Base-by-base conservation (phyloP, 306 rosid species). In the Morella rubra region DNA sequence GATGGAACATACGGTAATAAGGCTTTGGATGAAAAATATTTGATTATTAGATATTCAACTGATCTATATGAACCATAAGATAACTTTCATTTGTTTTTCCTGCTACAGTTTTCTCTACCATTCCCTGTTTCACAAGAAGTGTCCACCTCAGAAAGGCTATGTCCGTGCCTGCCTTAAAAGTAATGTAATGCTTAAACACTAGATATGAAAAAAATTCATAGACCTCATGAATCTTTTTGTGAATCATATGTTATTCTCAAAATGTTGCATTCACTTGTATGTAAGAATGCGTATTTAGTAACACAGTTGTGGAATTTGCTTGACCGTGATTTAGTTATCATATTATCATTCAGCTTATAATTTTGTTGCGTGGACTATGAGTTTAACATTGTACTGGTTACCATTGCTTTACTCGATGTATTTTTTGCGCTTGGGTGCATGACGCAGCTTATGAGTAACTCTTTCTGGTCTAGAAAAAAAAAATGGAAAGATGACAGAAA, bases 91-190 rank as follows among this genome's bases (percentile, higher is more conserved):
- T 42, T 12, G 62, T 72, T 73, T 60, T 46, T 65, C 79, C 47
- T 83, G 79, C 72, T 75, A 67, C 97, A 93, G 98, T 93, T 46
- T 91, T 59, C 83, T 93, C 49, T 90, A 77, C 79, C 96, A 93
- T 83, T 93, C 98, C 1, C 94, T 91, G 79, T 76, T 76, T 66
- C 97, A 93, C 84, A 81, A 81, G 76, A 87, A 86, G 81, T 91
- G 90, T 86, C 89, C 83, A 75, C 91, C 87, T 56, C 88, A 82
- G 84, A 84, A 46, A 79, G 94, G 93, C 85, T 91, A 90, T 37
- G 86, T 89, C 56, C 97, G 97, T 76, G 98, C 98, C 54, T 87
- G 86, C 87, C 94, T 93, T 86, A 93, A 91, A 91, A 93, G 98
- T 93, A 93, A 93, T 83, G 90, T 83, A 88, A 27, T 71, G 85